Percentiles rank a stretch among this genome's conserved stretches.
Evolutionary conservation across 148 eudicot species (phyloP).

Genomic region (Diospyros kaki): DNA sequence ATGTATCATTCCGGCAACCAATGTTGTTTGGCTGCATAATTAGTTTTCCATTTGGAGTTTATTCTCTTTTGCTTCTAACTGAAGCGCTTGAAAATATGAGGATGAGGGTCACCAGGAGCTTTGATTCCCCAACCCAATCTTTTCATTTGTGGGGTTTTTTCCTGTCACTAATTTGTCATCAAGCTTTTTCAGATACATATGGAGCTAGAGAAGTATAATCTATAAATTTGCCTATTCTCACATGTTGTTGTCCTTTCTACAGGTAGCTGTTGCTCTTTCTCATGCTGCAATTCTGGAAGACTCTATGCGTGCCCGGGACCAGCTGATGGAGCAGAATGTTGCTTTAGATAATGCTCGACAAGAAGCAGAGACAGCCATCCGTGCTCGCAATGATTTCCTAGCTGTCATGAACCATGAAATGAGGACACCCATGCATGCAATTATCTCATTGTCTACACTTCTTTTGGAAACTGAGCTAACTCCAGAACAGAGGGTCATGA

Average conservation of each 20-base stretch:
- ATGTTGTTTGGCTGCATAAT: no score
- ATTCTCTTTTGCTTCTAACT: no score
- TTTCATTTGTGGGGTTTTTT: background rate
- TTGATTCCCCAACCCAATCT: no score
- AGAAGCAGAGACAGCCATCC: constrained; percentile 79
- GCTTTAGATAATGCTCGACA: constrained; percentile 66
- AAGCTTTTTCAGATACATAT: background rate
- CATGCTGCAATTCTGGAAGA: constrained; percentile 87
- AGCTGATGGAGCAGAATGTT: constrained; percentile 72
- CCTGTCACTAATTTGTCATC: background rate
- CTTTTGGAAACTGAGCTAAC: constrained; percentile 71
- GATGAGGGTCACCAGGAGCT: no score
- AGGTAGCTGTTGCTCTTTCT: constrained; percentile 95
- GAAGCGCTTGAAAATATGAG: no score
- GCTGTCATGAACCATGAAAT: constrained; percentile 90
- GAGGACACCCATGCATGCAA: constrained; percentile 97
- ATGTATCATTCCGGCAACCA: no score
- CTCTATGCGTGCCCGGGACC: constrained; percentile 75
- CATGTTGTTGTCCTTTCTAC: constrained; percentile 8
- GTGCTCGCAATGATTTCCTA: constrained; percentile 79
- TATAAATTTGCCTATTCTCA: background rate
- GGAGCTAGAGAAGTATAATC: background rate
- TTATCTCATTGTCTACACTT: constrained; percentile 67
- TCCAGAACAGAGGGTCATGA: constrained; percentile 75
- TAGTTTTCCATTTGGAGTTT: no score